Conservation (phyloP, 495 filamentous ascomycete species). For the Tuber calosporum region DNA sequence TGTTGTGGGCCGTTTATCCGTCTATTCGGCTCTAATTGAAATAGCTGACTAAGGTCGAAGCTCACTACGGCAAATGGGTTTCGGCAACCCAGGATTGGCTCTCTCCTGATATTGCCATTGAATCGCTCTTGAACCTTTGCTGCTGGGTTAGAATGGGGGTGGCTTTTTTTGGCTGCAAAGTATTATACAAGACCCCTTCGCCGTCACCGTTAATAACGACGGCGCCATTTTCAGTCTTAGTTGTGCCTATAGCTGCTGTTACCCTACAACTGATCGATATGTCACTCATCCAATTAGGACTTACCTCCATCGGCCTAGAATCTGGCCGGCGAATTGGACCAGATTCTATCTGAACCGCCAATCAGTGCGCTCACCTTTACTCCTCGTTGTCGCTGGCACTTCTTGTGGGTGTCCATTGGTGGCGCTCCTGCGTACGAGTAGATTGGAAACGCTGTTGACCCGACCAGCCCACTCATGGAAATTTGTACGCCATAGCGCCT, state of each 20-base stretch:
- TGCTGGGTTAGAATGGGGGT: slow-evolving; percentile 34
- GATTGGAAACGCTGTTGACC: slow-evolving; percentile 10
- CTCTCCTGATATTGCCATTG: slow-evolving; percentile 33
- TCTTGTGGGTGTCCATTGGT: slow-evolving; percentile 5
- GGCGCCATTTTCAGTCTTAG: slow-evolving; percentile 7
- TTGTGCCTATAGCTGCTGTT: slow-evolving; percentile 5
- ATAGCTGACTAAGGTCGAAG: slow-evolving; percentile 36
- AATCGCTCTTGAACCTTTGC: slow-evolving; percentile 34
- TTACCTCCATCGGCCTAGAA: slow-evolving; percentile 18
- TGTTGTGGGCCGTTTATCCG: slow-evolving; percentile 38
- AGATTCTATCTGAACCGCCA: slow-evolving; percentile 13
- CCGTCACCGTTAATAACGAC: slow-evolving; percentile 13
- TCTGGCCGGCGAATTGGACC: slow-evolving; percentile 19
- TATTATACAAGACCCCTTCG: slow-evolving; percentile 43
- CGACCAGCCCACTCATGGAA: slow-evolving; percentile 36
- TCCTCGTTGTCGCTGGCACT: not conserved
- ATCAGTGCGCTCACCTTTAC: slow-evolving; percentile 18
- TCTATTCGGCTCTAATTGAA: slow-evolving; percentile 36
- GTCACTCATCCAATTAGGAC: not conserved
- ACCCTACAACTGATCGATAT: not conserved
- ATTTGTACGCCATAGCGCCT: slow-evolving; percentile 42
- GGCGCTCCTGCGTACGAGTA: slow-evolving; percentile 9
- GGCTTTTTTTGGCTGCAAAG: slow-evolving; percentile 46
- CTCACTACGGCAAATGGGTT: slow-evolving; percentile 42
- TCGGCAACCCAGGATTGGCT: slow-evolving; percentile 43